Conservation (phyloP, 148 eudicot species). For the Rheum nobile region DNA sequence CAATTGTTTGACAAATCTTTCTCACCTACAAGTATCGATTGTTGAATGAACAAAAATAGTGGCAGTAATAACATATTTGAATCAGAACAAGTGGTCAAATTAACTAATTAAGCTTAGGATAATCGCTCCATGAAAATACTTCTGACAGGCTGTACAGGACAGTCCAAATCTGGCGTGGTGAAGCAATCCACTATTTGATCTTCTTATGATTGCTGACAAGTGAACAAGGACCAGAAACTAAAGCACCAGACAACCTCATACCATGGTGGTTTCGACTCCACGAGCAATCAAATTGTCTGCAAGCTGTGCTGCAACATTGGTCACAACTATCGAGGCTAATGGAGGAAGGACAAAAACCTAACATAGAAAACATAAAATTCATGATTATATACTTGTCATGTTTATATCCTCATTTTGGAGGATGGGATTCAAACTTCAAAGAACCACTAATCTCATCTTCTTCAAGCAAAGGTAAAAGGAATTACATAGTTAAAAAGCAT, state of each 20-base stretch:
- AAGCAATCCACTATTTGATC: not conserved
- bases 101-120: too few relatives aligned
- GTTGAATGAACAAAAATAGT: not conserved
- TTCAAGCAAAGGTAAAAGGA: not conserved
- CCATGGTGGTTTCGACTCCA: conserved; percentile 81
- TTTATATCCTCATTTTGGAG: not conserved
- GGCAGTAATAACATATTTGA: not conserved
- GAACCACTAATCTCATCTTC: not conserved
- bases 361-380: conserved; percentile 1
- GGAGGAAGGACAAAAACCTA: conserved; percentile 97
- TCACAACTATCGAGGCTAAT: conserved; percentile 77
- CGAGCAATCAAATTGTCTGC: conserved; percentile 68
- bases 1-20: conserved; percentile 83
- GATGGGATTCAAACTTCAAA: not conserved
- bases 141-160: not conserved
- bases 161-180: not conserved
- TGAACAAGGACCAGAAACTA: not conserved
- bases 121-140: too few relatives aligned
- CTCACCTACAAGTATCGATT: conserved; percentile 49
- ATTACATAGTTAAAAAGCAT: conserved; percentile 11
- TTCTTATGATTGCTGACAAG: not conserved
- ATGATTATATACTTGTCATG: not conserved
- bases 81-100: not conserved
- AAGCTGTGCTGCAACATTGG: conserved; percentile 78
- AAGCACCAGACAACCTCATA: conserved; percentile 17